phyloP scores from a whole-genome alignment of 352 stramenopile genomes.

The Globisporangium yorkense region DNA sequence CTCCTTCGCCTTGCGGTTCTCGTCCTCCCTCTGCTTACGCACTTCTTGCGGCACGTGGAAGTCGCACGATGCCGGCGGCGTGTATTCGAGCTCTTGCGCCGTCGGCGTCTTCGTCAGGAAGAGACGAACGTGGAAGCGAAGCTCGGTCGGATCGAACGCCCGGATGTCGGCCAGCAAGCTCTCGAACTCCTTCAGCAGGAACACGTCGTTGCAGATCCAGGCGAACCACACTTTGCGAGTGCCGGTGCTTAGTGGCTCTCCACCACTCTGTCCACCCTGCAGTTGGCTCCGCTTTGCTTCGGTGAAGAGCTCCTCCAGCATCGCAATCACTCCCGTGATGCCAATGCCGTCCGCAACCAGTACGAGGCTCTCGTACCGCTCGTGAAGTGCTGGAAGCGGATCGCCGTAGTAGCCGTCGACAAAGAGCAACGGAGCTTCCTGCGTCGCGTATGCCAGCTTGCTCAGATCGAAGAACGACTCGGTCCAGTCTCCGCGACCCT shows the following conservation, averaged over 20 bases:
- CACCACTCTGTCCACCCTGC: not conserved
- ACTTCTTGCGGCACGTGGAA: slow-evolving; percentile 3
- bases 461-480: slow-evolving; percentile 19
- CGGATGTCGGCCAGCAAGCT: slow-evolving; percentile 19
- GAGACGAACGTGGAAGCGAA: slow-evolving; percentile 18
- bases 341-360: slow-evolving; percentile 25
- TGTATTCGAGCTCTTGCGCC: slow-evolving; percentile 15
- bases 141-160: slow-evolving; percentile 17
- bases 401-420: slow-evolving; percentile 26
- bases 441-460: slow-evolving; percentile 20
- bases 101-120: slow-evolving; percentile 19
- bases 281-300: not conserved
- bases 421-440: slow-evolving; percentile 20
- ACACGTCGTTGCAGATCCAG: slow-evolving; percentile 20
- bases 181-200: slow-evolving; percentile 30
- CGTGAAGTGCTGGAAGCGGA: slow-evolving; percentile 14
- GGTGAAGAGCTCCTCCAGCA: slow-evolving; percentile 25
- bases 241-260: not conserved
- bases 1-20: not conserved
- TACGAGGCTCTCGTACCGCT: slow-evolving; percentile 26
- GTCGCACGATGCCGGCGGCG: slow-evolving; percentile 3
- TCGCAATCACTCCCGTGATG: slow-evolving; percentile 14
- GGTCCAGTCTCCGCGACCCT: slow-evolving; percentile 14
- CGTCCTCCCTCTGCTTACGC: not conserved
- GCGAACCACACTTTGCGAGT: slow-evolving; percentile 19